These are phyloP conservation scores for Pyronema domesticum DNA, from an alignment of 495 filamentous ascomycete species.

Conservation along the genomic window DNA sequence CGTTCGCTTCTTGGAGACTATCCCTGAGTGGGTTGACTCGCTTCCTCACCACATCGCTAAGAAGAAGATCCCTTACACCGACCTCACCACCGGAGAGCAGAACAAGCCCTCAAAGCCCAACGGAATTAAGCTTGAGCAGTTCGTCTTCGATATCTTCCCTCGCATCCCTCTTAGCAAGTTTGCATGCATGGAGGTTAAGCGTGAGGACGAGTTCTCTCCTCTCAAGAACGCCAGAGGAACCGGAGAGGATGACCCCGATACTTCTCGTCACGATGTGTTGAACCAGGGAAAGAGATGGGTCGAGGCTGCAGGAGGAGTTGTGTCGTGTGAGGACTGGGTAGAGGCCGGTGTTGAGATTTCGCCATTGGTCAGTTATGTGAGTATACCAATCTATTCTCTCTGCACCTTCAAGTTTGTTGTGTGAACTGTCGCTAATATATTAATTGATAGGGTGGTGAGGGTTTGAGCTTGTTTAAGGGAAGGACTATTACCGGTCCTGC, in stretches of 20 bases:
- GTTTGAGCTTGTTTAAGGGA: conserved; percentile 57
- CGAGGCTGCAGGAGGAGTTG: conserved; percentile 54
- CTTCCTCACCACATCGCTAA: conserved; percentile 88
- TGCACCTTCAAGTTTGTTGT: neutral
- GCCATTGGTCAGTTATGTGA: conserved; percentile 88
- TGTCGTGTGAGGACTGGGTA: conserved; percentile 46
- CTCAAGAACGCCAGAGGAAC: conserved; percentile 90
- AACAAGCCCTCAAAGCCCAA: conserved; percentile 88
- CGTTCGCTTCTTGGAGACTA: conserved; percentile 76
- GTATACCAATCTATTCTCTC: conserved; percentile 26
- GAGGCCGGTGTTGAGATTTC: conserved; percentile 73
- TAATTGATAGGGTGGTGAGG: conserved; percentile 61
- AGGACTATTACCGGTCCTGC: conserved; percentile 60
- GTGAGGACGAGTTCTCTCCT: conserved; percentile 96
- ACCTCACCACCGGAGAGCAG: conserved; percentile 53
- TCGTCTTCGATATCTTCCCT: conserved; percentile 97
- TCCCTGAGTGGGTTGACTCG: conserved; percentile 66
- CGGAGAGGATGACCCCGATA: conserved; percentile 85
- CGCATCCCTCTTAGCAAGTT: conserved; percentile 73
- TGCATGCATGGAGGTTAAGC: conserved; percentile 84
- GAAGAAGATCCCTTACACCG: conserved; percentile 92
- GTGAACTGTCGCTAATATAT: conserved; percentile 20
- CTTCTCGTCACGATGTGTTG: conserved; percentile 76
- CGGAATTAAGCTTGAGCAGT: conserved; percentile 97
- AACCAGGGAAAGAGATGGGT: conserved; percentile 73